Conservation (phyloP, 2,329 filamentous ascomycete genomes). For the Macrophomina tecta region DNA sequence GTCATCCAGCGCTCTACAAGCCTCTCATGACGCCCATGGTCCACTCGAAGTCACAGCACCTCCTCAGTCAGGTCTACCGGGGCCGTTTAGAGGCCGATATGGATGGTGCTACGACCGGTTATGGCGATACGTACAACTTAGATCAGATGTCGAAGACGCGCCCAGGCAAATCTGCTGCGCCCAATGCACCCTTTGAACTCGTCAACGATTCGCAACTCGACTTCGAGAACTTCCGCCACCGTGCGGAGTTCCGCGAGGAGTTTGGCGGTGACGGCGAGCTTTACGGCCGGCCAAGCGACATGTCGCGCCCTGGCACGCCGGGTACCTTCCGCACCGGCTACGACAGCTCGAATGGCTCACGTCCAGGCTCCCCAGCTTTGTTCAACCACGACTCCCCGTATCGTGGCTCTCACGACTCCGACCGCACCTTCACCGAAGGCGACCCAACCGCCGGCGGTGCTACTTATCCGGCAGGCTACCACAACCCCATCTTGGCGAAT, state of each 20-base stretch:
- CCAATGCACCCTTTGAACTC: slow-evolving; percentile 75
- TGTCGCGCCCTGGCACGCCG: slow-evolving; percentile 66
- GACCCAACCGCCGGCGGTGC: slow-evolving; percentile 29
- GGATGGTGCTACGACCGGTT: slow-evolving; percentile 67
- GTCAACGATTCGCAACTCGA: slow-evolving; percentile 86
- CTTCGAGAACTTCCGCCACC: slow-evolving; percentile 90
- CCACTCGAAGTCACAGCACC: slow-evolving; percentile 84
- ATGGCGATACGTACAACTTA: slow-evolving; percentile 82
- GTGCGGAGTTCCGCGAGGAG: slow-evolving; percentile 84
- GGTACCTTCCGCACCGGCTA: slow-evolving; percentile 42
- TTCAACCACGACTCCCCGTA: slow-evolving; percentile 4
- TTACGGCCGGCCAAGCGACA: slow-evolving; percentile 53
- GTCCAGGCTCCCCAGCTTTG: slow-evolving; percentile 5
- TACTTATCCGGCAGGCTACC: slow-evolving; percentile 55
- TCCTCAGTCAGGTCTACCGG: slow-evolving; percentile 83
- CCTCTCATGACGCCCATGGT: slow-evolving; percentile 95
- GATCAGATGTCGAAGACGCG: slow-evolving; percentile 73
- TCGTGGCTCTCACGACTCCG: slow-evolving; percentile 37
- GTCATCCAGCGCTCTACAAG: slow-evolving; percentile 88
- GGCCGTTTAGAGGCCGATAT: slow-evolving; percentile 73
- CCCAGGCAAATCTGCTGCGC: slow-evolving; percentile 58
- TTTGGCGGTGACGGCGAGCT: slow-evolving; percentile 73
- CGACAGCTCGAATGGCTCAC: slow-evolving; percentile 34
- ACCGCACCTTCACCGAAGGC: slow-evolving; percentile 30
- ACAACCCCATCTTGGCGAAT: slow-evolving; percentile 37